Conservation (phyloP, 352 stramenopile species). For the Sclerospora graminicola region DNA sequence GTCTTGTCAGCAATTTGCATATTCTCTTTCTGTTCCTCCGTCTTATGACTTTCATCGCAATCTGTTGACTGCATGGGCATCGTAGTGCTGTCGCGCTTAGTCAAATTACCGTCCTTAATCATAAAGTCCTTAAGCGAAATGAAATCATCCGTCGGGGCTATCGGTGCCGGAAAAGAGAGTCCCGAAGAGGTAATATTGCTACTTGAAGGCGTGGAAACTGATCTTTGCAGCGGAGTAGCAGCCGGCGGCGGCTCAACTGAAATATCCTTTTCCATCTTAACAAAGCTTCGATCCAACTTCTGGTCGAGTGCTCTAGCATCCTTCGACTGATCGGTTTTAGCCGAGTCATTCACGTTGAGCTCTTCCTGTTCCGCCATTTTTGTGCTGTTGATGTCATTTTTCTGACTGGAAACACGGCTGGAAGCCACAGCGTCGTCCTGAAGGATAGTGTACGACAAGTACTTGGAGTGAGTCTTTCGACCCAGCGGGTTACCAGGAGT, state of each 20-base stretch:
- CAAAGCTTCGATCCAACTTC: constrained; percentile 14
- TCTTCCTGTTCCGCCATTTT: constrained; percentile 1
- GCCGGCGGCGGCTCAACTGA: constrained; percentile 7
- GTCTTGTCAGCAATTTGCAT: background rate
- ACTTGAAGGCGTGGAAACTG: constrained; percentile 5
- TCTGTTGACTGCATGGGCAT: constrained; percentile 17
- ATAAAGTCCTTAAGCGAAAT: constrained; percentile 49
- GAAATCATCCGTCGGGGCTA: constrained; percentile 20
- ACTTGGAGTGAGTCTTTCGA: constrained; percentile 25
- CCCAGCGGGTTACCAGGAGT: constrained; percentile 26
- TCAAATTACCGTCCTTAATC: constrained; percentile 25
- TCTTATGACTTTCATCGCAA: constrained; percentile 8
- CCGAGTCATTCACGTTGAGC: background rate
- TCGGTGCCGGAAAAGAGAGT: background rate
- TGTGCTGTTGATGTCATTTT: background rate
- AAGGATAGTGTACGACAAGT: constrained; percentile 30
- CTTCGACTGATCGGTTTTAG: constrained; percentile 2
- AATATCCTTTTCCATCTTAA: constrained; percentile 25
- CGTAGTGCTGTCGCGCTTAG: constrained; percentile 13
- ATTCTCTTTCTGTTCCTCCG: constrained; percentile 7
- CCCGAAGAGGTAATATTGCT: constrained; percentile 5
- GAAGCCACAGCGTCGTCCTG: constrained; percentile 16
- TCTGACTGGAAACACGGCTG: constrained; percentile 8
- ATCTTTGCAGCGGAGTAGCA: constrained; percentile 9
- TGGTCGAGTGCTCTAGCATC: constrained; percentile 4